Base-by-base conservation (phyloP, 768 basidiomycete species). In the Zangia roseola region DNA sequence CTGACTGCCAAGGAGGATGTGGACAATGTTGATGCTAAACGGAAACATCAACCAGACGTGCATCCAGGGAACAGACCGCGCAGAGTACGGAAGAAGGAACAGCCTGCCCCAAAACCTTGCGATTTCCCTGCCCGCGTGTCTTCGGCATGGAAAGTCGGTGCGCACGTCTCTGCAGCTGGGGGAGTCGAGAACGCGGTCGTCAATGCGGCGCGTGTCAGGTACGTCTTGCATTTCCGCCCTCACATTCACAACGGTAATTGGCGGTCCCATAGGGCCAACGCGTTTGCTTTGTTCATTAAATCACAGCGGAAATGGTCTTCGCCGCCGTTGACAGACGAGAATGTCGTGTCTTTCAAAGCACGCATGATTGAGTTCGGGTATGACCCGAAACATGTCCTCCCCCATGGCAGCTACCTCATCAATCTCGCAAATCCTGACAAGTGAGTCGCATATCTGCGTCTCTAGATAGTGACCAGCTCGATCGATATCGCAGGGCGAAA, bases 321-420 rank as follows among this genome's bases (percentile, higher is more conserved):
- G 5, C 79, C 83, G 4, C 69, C 81, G 3, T 72, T 91, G 2
- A 75, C 74, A 10, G 64, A 74, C 1, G 65, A 74, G 12, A 82
- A 77, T 1, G 74, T 91, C 9, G 47, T 67, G 3, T 54, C 71
- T 26, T 92, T 91, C 69, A 85, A 82, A 60, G 64, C 69, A 28
- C 74, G 82, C 21, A 75, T 91, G 79, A 58, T 69, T 45, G 73
- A 75, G 26, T 78, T 83, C 50, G 79, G 79, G 2, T 92, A 92
- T 62, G 69, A 77, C 1, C 68, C 77, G 3, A 68, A 71, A n/a
- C 69, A 86, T 50, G 74, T 93, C 2, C 69, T 94, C 3, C 90
- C 90, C 1, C 92, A 94, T 55, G 91, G 89, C 24, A 91, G 82
- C 55, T 94, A 93, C 63, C 77, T 94, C 24, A 78, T 93, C 41